Percentiles rank a stretch among this genome's conserved stretches.
Conservation (phyloP, 192 early-diverging fungal genomes). For the Funneliformis mosseae region DNA sequence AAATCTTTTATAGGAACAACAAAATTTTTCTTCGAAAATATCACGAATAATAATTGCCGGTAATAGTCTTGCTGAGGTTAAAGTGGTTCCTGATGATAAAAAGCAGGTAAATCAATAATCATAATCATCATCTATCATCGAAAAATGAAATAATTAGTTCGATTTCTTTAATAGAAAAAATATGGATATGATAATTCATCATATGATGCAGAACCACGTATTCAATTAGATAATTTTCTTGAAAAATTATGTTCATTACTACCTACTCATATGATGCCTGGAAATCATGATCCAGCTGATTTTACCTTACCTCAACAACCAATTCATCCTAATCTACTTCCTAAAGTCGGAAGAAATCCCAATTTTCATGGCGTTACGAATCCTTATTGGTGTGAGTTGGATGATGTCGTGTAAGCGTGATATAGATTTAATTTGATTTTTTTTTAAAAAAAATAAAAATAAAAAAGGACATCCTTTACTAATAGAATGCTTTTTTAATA, state of each 20-base stretch:
- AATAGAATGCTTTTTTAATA: constrained; percentile 31
- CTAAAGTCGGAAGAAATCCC: constrained; percentile 56
- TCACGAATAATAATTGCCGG: constrained; percentile 78
- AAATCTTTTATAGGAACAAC: constrained; percentile 46
- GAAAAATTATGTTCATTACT: constrained; percentile 64
- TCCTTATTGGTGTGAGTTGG: constrained; percentile 74
- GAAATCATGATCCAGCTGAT: constrained; percentile 75
- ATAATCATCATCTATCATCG: not conserved
- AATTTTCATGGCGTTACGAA: constrained; percentile 77
- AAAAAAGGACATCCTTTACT: not conserved
- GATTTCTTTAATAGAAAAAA: constrained; percentile 44
- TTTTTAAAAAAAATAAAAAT: constrained; percentile 9
- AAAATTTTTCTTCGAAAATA: constrained; percentile 59
- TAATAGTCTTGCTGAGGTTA: constrained; percentile 61
- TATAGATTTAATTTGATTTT: not conserved
- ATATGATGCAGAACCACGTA: constrained; percentile 53
- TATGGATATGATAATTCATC: constrained; percentile 52
- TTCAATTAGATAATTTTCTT: constrained; percentile 66
- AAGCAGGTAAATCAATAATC: constrained; percentile 38
- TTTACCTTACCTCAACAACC: constrained; percentile 86
- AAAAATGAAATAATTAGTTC: not conserved
- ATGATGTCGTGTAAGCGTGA: constrained; percentile 56
- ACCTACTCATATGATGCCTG: constrained; percentile 81
- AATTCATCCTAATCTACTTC: constrained; percentile 72
- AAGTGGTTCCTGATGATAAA: constrained; percentile 46